Percentiles rank a stretch among this genome's conserved stretches.
Conservation (phyloP, 108 stramenopile species). For the Nannochloropsis granulata region DNA sequence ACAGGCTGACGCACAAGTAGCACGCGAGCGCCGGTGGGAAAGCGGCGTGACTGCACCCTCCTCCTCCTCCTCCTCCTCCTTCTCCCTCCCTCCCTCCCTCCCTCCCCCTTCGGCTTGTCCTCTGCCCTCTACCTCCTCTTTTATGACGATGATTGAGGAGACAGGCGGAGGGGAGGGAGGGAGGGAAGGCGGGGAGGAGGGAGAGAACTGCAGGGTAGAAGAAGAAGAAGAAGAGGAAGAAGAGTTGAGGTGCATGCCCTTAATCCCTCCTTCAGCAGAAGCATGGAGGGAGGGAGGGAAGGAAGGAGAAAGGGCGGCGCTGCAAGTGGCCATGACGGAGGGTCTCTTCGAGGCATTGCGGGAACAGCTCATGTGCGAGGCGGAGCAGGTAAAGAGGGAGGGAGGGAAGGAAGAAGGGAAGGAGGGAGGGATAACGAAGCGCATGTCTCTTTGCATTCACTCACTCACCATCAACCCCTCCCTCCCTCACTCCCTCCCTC, state of each 20-base stretch:
- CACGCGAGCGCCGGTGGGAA: background rate
- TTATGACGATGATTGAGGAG: background rate
- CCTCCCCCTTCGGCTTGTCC: background rate
- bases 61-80: background rate
- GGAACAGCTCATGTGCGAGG: background rate
- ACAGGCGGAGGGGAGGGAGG: background rate
- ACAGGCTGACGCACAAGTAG: background rate
- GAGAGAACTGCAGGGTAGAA: background rate
- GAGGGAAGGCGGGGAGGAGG: background rate
- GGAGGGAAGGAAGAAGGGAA: background rate
- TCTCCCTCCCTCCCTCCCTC: background rate
- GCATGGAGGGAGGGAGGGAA: background rate
- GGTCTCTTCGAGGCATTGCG: background rate
- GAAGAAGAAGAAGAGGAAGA: background rate
- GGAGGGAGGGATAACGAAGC: background rate
- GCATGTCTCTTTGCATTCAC: background rate
- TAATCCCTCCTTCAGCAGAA: too few relatives aligned
- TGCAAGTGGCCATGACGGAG: background rate
- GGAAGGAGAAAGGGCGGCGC: background rate
- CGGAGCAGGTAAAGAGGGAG: background rate
- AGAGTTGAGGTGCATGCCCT: too few relatives aligned
- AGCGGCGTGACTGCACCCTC: background rate
- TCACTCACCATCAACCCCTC: background rate
- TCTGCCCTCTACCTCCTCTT: background rate
- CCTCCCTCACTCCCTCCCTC: background rate